Percentiles rank a stretch among this genome's conserved stretches.
Conservation (phyloP, 768 basidiomycete genomes). For the Trichaptum fuscoviolaceum region DNA sequence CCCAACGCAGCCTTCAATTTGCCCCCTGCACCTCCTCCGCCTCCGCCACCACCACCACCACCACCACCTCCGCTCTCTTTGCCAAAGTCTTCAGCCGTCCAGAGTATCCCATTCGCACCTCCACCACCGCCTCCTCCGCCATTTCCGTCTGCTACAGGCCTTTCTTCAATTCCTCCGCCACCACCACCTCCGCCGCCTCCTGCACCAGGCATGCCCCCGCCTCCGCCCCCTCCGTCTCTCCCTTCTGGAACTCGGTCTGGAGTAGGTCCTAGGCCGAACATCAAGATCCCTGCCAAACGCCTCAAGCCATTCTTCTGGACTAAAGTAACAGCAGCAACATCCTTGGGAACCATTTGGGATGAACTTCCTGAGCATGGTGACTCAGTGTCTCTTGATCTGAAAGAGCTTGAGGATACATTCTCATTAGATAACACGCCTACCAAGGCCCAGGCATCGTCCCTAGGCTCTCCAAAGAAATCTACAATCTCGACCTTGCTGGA, state of each 20-base stretch:
- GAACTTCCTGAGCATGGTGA: slow-evolving; percentile 34
- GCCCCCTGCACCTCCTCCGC: slow-evolving; percentile 23
- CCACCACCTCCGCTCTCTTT: slow-evolving; percentile 19
- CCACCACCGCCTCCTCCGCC: slow-evolving; percentile 28
- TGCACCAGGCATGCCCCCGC: slow-evolving; percentile 19
- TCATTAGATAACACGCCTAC: slow-evolving; percentile 44
- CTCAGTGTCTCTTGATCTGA: slow-evolving; percentile 44
- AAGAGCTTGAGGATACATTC: slow-evolving; percentile 74
- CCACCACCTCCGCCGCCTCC: slow-evolving; percentile 26
- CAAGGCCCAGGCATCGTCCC: slow-evolving; percentile 31
- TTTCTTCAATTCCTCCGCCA: slow-evolving; percentile 34
- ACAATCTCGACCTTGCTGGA: slow-evolving; percentile 68
- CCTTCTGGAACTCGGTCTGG: slow-evolving; percentile 22
- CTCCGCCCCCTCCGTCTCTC: slow-evolving; percentile 22
- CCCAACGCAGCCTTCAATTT: slow-evolving; percentile 14
- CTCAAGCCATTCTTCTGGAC: slow-evolving; percentile 91
- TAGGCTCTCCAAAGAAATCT: slow-evolving; percentile 45
- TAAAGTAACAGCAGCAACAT: slow-evolving; percentile 49
- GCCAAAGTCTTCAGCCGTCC: slow-evolving; percentile 11
- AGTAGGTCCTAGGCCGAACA: slow-evolving; percentile 27
- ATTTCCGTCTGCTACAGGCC: slow-evolving; percentile 16
- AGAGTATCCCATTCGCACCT: slow-evolving; percentile 13
- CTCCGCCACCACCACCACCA: slow-evolving; percentile 27
- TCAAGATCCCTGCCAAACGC: slow-evolving; percentile 45
- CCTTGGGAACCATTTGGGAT: slow-evolving; percentile 63